Percentiles rank a stretch among this genome's conserved stretches.
Conservation (phyloP, 148 eudicot species). For the Persicaria maculosa region DNA sequence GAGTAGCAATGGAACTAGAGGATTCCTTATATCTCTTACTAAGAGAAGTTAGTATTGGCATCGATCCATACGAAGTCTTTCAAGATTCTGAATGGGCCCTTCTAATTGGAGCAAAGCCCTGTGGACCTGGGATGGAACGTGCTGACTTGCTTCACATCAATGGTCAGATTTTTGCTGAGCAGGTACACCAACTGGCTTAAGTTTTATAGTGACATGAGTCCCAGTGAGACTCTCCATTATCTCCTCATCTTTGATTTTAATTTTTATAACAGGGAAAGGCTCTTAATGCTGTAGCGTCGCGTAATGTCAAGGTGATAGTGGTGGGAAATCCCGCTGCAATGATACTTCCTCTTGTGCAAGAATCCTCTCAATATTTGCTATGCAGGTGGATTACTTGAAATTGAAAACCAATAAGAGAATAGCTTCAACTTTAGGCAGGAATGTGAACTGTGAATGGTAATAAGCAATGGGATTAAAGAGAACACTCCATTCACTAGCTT, state of each 20-base stretch:
- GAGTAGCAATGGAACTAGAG: constrained; percentile 91
- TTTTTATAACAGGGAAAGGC: constrained; percentile 73
- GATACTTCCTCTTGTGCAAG: neutral
- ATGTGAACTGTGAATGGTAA: constrained; percentile 9
- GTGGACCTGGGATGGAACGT: constrained; percentile 98
- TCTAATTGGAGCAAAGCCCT: constrained; percentile 96
- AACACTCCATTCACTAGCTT: neutral
- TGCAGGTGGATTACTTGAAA: constrained; percentile 55
- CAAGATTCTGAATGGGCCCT: constrained; percentile 97
- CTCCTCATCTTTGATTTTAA: neutral
- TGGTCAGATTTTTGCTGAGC: constrained; percentile 82
- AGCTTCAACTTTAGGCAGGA: constrained; percentile 25
- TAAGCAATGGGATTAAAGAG: constrained; percentile 1
- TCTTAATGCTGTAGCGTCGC: constrained; percentile 92
- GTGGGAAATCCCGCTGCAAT: constrained; percentile 49
- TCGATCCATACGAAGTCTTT: constrained; percentile 88
- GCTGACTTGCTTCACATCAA: constrained; percentile 89
- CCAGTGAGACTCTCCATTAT: neutral
- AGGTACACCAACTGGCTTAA: constrained; percentile 32
- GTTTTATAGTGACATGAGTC: neutral
- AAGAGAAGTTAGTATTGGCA: constrained; percentile 89
- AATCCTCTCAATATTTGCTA: neutral
- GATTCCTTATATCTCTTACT: constrained; percentile 83
- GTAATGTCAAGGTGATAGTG: constrained; percentile 75
- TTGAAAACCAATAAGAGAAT: constrained; percentile 58